phyloP scores from a whole-genome alignment of 1,284 basidiomycete species.

The Fomitopsis palustris region DNA sequence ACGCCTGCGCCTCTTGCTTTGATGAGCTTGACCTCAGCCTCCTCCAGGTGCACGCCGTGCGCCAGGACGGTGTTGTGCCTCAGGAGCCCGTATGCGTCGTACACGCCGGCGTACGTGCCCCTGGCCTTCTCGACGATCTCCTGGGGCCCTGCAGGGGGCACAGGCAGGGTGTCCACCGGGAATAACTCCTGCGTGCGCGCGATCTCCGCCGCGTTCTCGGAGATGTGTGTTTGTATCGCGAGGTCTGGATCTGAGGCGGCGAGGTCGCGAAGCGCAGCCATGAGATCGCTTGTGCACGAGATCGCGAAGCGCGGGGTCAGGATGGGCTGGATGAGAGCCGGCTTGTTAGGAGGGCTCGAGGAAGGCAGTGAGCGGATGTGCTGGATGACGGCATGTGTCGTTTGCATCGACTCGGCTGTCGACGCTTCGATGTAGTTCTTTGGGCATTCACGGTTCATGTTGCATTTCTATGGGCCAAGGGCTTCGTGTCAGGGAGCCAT shows the following conservation, averaged over 20 bases:
- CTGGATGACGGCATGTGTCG: constrained; percentile 64
- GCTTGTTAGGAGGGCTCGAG: constrained; percentile 14
- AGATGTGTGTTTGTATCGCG: constrained; percentile 90
- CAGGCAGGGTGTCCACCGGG: constrained; percentile 30
- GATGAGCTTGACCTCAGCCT: constrained; percentile 75
- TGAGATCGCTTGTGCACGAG: constrained; percentile 78
- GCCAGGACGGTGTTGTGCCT: constrained; percentile 83
- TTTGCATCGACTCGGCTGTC: constrained; percentile 49
- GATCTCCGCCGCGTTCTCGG: constrained; percentile 83
- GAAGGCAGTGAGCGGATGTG: constrained; percentile 58
- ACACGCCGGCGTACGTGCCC: constrained; percentile 72
- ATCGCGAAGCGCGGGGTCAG: constrained; percentile 96
- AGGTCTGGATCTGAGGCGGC: constrained; percentile 53
- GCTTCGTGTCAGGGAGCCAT: not conserved
- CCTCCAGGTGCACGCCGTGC: constrained; percentile 83
- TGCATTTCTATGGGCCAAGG: constrained; percentile 71
- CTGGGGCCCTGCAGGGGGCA: constrained; percentile 4
- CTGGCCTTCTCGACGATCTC: constrained; percentile 21
- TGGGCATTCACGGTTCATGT: constrained; percentile 84
- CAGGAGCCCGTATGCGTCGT: constrained; percentile 79
- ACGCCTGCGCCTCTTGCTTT: constrained; percentile 69
- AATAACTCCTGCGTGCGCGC: constrained; percentile 66
- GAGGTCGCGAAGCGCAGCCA: constrained; percentile 62
- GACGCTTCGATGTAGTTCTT: constrained; percentile 73
- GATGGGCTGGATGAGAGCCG: constrained; percentile 78